Conservation (phyloP, 768 basidiomycete genomes). For the Russula lepida region DNA sequence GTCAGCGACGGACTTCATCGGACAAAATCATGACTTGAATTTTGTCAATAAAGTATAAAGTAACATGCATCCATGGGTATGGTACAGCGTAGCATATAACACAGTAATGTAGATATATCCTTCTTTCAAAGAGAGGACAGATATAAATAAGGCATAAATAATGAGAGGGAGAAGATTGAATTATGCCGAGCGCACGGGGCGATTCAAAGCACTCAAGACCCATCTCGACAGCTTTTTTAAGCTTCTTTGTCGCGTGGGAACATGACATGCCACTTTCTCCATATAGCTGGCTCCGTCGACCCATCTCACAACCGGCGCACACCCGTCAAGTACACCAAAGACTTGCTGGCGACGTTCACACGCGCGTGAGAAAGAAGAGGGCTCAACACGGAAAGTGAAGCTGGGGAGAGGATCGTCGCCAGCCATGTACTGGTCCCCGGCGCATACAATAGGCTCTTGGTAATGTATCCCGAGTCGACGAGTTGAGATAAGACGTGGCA, state of each 20-base stretch:
- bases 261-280: not conserved
- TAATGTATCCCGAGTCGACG: not conserved
- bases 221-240: constrained; percentile 1
- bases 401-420: not conserved
- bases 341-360: constrained; percentile 5
- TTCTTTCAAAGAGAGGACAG: not conserved
- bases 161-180: not conserved
- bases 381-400: not conserved
- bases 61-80: not conserved
- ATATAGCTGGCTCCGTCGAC: not conserved
- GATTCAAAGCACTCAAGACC: not conserved
- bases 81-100: too few relatives aligned
- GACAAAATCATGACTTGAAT: not conserved
- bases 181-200: not conserved
- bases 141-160: constrained; percentile 14
- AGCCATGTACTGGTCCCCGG: not conserved
- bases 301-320: constrained; percentile 4
- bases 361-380: not conserved
- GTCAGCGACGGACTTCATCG: not conserved
- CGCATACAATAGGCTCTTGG: not conserved
- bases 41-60: not conserved
- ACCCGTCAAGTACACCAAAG: not conserved
- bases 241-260: not conserved
- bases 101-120: not conserved
- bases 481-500: constrained; percentile 3